Percentiles rank a stretch among this genome's conserved stretches.
Evolutionary conservation across 225 moss, liverwort and hornwort genomes (phyloP).

Genomic region (Marchantia paleacea): DNA sequence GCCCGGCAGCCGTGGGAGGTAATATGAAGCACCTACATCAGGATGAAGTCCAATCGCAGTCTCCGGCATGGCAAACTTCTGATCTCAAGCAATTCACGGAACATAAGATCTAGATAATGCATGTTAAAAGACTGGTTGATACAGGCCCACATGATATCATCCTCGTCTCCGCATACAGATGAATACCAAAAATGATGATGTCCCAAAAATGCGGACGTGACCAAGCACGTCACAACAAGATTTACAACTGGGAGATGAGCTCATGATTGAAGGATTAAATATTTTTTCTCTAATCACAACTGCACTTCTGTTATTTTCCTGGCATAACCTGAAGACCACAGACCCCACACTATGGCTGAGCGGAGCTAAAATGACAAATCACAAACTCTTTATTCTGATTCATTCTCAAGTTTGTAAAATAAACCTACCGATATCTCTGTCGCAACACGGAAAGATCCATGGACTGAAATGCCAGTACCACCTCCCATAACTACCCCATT

Average conservation of each 20-base stretch:
- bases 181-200: background rate
- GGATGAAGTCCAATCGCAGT: slow-evolving; percentile 96
- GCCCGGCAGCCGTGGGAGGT: slow-evolving; percentile 83
- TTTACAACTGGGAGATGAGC: background rate
- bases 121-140: background rate
- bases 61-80: slow-evolving; percentile 98
- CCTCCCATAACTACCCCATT: slow-evolving; percentile 98
- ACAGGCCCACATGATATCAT: background rate
- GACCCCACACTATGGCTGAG: too few relatives aligned
- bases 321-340: too few relatives aligned
- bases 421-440: slow-evolving; percentile 75
- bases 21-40: slow-evolving; percentile 93
- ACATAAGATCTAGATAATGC: background rate
- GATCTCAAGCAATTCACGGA: slow-evolving; percentile 10
- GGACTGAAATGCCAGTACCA: slow-evolving; percentile 91
- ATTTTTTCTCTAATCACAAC: background rate
- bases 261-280: background rate
- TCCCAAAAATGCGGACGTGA: background rate
- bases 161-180: background rate
- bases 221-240: background rate
- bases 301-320: too few relatives aligned
- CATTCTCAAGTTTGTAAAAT: background rate
- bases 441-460: slow-evolving; percentile 89
- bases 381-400: too few relatives aligned
- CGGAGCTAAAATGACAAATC: too few relatives aligned